Percentiles rank a stretch among this genome's conserved stretches.
Evolutionary conservation across 441 rosid genomes (phyloP).

Genomic region (Viola pubescens): DNA sequence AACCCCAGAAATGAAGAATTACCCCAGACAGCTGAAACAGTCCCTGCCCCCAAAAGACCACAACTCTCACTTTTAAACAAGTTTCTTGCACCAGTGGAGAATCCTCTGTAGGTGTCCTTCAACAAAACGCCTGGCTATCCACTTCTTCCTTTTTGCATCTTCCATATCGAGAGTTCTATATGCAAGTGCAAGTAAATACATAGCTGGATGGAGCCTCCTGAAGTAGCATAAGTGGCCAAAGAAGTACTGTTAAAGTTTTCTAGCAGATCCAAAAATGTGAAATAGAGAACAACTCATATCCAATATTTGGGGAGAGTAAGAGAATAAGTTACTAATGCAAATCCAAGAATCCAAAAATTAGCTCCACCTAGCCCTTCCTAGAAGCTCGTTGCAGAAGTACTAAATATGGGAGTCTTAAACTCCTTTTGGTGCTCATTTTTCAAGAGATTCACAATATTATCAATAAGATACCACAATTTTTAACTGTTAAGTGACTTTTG

Average conservation of each 20-base stretch:
- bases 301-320: too few relatives aligned
- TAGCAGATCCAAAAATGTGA: neutral
- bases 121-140: slow-evolving; percentile 32
- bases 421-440: too few relatives aligned
- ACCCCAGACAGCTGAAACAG: slow-evolving; percentile 12
- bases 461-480: too few relatives aligned
- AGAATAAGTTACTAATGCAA: neutral
- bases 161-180: slow-evolving; percentile 91
- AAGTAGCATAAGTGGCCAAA: slow-evolving; percentile 16
- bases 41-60: slow-evolving; percentile 1
- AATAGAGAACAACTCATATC: neutral
- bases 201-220: slow-evolving; percentile 95
- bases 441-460: too few relatives aligned
- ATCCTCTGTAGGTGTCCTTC: slow-evolving; percentile 36
- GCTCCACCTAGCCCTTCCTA: neutral
- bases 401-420: neutral
- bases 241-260: neutral
- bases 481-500: too few relatives aligned
- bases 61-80: slow-evolving; percentile 28
- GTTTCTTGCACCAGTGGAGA: slow-evolving; percentile 65
- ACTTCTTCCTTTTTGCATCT: slow-evolving; percentile 65
- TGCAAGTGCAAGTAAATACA: slow-evolving; percentile 83
- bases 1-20: slow-evolving; percentile 3
- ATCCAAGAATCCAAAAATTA: too few relatives aligned
- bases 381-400: neutral